phyloP scores from a whole-genome alignment of 2,329 filamentous ascomycete species.

The Septoria linicola region DNA sequence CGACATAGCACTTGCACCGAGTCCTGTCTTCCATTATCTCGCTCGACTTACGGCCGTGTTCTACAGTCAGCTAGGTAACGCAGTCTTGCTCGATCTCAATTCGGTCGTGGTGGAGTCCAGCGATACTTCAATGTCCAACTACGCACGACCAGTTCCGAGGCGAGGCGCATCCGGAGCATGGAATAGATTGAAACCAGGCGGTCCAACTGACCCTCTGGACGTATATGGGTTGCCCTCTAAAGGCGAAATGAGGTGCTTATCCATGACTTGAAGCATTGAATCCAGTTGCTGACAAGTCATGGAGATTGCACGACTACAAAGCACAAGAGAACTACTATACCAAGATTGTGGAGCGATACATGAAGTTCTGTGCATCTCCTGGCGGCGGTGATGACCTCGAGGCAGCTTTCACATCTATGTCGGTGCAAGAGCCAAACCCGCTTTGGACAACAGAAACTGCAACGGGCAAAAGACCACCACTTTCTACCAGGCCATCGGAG shows the following conservation, averaged over 20 bases:
- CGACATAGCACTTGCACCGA: slow-evolving; percentile 2
- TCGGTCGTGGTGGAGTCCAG: slow-evolving; percentile 1
- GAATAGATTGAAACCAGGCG: slow-evolving; percentile 67
- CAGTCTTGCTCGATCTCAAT: background rate
- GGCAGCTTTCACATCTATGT: slow-evolving; percentile 68
- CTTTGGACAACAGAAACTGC: slow-evolving; percentile 3
- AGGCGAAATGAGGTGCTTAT: slow-evolving; percentile 73
- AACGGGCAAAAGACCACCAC: slow-evolving; percentile 17
- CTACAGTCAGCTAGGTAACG: background rate
- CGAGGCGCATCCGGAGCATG: slow-evolving; percentile 57
- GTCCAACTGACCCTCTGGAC: slow-evolving; percentile 74
- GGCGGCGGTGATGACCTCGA: slow-evolving; percentile 71
- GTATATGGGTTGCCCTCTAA: slow-evolving; percentile 84
- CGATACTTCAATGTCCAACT: slow-evolving; percentile 25
- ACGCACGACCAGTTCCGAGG: slow-evolving; percentile 32
- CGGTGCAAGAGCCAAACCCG: slow-evolving; percentile 33
- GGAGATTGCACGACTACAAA: slow-evolving; percentile 61
- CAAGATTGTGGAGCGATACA: slow-evolving; percentile 83
- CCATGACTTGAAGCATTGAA: background rate
- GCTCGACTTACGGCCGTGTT: background rate
- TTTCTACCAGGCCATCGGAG: slow-evolving; percentile 15
- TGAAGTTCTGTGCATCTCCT: slow-evolving; percentile 79
- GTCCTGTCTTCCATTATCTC: background rate
- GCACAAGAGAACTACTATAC: slow-evolving; percentile 83
- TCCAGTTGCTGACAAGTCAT: slow-evolving; percentile 14